Evolutionary conservation across 306 rosid species (phyloP), one percentile per base, ranked within the genome.

Genomic region (Prunus mume): DNA sequence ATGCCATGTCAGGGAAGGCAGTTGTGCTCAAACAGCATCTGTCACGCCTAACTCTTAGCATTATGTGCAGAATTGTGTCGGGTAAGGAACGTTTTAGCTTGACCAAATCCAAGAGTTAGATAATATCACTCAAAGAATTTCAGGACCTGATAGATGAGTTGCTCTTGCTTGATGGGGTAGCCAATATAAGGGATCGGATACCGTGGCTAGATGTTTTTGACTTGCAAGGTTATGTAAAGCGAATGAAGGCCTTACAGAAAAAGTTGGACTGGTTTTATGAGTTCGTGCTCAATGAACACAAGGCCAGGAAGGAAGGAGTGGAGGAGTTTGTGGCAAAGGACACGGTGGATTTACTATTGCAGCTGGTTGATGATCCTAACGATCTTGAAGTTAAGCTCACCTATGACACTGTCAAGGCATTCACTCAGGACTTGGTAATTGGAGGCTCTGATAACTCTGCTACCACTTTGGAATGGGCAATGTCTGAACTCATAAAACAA

Each of bases 161-260:
- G 65, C 32, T 2, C 28, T 27, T 27, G 28, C 28, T 27, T 27
- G 28, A 3, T 56, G 74, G 84, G 73, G 79, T 68, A 11, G 50
- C 81, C 12, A 81, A 84, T 30, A 60, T 81, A 0, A 81, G 83
- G 56, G 83, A 82, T 66, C 73, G 79, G 76, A 85, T 81, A 20
- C 88, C 88, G 0, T 71, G 81, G 83, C 73, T 85, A 0, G 24
- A 49, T 15, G 71, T 85, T 71, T 78, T 85, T 28, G 82, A 82
- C 57, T 73, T 78, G 77, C 88, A 78, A 25, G 83, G 83, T 8
- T 78, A 63, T 52, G 74, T 74, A 0, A 78, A 75, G 75, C 20
- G 70, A 61, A 81, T 78, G 85, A 85, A 85, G 79, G 76, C 72
- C 49, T 9, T 85, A 9, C 28, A 9, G 18, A 78, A 71, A 45